These are phyloP conservation scores for Cryptococcus sp. DNA, from an alignment of 1,284 basidiomycete species.

Conservation along the genomic window DNA sequence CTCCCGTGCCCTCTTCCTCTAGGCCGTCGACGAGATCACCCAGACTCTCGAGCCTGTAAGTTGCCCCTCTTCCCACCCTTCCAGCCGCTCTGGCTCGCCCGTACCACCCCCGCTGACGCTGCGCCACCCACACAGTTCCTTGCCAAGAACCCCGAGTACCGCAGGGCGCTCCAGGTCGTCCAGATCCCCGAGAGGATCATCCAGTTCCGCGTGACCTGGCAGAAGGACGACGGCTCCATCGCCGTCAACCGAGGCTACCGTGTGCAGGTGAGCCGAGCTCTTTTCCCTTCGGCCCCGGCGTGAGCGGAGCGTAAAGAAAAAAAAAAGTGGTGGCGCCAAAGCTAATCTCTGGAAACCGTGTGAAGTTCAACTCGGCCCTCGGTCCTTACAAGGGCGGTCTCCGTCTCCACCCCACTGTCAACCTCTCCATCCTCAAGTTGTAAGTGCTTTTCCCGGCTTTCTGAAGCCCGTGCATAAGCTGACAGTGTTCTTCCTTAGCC, in stretches of 20 bases:
- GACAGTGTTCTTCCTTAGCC: conserved; percentile 47
- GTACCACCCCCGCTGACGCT: background rate
- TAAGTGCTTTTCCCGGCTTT: conserved; percentile 18
- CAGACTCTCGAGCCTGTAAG: conserved; percentile 58
- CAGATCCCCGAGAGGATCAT: conserved; percentile 70
- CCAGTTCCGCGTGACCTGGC: conserved; percentile 76
- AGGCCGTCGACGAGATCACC: conserved; percentile 64
- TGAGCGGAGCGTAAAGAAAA: background rate
- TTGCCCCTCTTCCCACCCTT: background rate
- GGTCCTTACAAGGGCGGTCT: conserved; percentile 82
- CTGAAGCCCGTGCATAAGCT: background rate
- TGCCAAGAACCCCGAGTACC: conserved; percentile 65
- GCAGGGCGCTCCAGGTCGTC: conserved; percentile 66
- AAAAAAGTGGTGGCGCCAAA: too few relatives aligned
- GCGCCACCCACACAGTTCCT: conserved; percentile 57
- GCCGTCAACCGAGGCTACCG: conserved; percentile 75
- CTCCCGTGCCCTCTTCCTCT: background rate
- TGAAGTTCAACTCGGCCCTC: conserved; percentile 72
- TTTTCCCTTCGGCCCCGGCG: background rate
- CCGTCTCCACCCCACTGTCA: conserved; percentile 75
- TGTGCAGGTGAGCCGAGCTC: conserved; percentile 57
- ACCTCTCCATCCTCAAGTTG: conserved; percentile 79
- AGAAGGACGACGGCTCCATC: conserved; percentile 65
- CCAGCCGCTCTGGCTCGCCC: too few relatives aligned
- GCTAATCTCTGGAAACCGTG: background rate